Evolutionary conservation across 371 early-diverging fungal genomes (phyloP).

Genomic region (Circinella umbellata): DNA sequence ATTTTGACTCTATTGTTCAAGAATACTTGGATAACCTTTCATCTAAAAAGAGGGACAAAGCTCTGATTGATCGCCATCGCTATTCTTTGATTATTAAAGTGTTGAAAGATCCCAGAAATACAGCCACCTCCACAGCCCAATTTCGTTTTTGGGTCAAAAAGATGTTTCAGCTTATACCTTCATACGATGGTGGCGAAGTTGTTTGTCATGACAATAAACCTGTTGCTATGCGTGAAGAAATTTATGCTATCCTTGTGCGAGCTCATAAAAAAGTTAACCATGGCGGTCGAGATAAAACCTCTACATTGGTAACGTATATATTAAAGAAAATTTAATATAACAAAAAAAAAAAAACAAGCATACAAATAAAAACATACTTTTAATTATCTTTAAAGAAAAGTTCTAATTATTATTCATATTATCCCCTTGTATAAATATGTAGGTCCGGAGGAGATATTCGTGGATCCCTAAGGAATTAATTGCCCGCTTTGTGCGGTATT

Average conservation of each 20-base stretch:
- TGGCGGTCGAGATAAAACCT: constrained; percentile 69
- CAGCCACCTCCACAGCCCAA: constrained; percentile 65
- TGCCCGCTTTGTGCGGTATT: constrained; percentile 56
- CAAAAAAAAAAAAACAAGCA: not conserved
- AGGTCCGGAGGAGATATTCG: constrained; percentile 49
- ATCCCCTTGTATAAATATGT: not conserved
- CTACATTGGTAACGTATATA: constrained; percentile 53
- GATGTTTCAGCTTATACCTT: constrained; percentile 60
- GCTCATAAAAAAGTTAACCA: constrained; percentile 66
- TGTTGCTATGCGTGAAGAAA: constrained; percentile 63
- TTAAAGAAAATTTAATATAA: not conserved
- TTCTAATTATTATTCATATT: too few relatives aligned
- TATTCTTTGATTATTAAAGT: constrained; percentile 62
- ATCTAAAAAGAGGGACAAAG: constrained; percentile 68
- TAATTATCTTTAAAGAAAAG: too few relatives aligned
- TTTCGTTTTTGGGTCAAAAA: constrained; percentile 74
- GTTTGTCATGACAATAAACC: constrained; percentile 65
- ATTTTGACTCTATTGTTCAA: constrained; percentile 51
- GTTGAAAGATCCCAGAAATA: constrained; percentile 62
- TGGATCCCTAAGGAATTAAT: constrained; percentile 60
- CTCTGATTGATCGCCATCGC: constrained; percentile 56
- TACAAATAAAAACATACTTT: too few relatives aligned
- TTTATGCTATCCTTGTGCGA: constrained; percentile 60
- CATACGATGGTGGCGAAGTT: constrained; percentile 31
- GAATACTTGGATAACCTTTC: constrained; percentile 61